Evolutionary conservation across 768 basidiomycete genomes (phyloP).

Genomic region (Dioszegia crocea): DNA sequence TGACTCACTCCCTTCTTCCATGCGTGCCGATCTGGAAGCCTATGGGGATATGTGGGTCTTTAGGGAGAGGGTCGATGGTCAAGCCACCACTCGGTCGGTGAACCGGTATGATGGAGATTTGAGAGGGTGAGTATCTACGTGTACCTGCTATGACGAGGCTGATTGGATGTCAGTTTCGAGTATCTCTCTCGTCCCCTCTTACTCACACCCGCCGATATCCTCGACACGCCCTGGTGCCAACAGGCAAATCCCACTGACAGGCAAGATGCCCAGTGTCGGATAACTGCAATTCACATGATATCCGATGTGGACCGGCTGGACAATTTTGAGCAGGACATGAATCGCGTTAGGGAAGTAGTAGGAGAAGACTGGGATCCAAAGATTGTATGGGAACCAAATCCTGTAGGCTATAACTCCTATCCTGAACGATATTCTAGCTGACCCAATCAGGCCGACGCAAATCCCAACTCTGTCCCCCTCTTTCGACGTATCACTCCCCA

Average conservation of each 20-base stretch:
- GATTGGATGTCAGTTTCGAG: slow-evolving; percentile 21
- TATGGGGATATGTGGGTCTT: slow-evolving; percentile 35
- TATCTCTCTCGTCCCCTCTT: slow-evolving; percentile 24
- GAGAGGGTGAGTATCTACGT: slow-evolving; percentile 19
- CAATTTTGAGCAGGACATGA: slow-evolving; percentile 10
- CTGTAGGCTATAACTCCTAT: slow-evolving; percentile 15
- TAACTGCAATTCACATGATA: slow-evolving; percentile 27
- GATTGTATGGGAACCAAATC: slow-evolving; percentile 35
- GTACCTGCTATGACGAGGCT: too few species aligned
- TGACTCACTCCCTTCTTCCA: slow-evolving; percentile 12
- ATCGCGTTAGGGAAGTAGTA: background rate
- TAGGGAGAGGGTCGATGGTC: slow-evolving; percentile 16
- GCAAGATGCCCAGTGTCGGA: background rate
- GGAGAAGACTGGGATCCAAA: slow-evolving; percentile 18
- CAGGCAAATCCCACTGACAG: background rate
- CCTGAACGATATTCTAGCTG: slow-evolving; percentile 14
- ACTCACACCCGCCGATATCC: slow-evolving; percentile 17
- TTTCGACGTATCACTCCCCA: slow-evolving; percentile 1
- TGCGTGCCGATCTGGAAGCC: slow-evolving; percentile 8
- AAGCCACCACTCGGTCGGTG: slow-evolving; percentile 25
- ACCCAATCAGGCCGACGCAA: slow-evolving; percentile 1
- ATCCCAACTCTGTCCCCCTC: background rate
- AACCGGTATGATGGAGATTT: slow-evolving; percentile 24
- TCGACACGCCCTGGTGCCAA: slow-evolving; percentile 8
- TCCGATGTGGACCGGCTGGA: slow-evolving; percentile 17